These are phyloP conservation scores for Trichoderma afroharzianum DNA, from an alignment of 2,329 filamentous ascomycete genomes.

Conservation along the genomic window DNA sequence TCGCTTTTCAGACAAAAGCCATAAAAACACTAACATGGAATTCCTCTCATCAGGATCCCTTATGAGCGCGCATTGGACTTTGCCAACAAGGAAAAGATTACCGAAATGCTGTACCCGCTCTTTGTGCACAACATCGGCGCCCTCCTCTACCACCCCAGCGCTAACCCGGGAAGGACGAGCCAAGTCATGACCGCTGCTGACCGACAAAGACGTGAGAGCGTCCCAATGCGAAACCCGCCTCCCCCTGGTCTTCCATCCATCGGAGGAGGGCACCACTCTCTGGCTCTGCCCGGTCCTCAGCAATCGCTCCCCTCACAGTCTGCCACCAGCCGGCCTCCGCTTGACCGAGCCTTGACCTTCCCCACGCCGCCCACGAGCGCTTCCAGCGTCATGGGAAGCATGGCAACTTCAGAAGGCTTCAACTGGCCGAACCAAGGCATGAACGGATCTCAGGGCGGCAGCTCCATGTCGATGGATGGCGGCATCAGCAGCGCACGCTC, in stretches of 20 bases:
- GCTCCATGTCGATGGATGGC: conserved; percentile 78
- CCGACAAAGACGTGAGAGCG: conserved; percentile 68
- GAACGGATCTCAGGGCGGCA: conserved; percentile 58
- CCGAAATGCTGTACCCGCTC: conserved; percentile 86
- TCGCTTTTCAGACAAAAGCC: conserved; percentile 18
- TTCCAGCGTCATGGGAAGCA: conserved; percentile 74
- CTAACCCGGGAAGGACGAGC: conserved; percentile 74
- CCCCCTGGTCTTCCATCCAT: conserved; percentile 61
- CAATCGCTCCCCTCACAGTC: conserved; percentile 61
- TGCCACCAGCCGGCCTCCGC: conserved; percentile 66
- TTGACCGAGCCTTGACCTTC: conserved; percentile 88
- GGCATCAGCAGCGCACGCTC: conserved; percentile 73
- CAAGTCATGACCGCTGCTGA: conserved; percentile 84
- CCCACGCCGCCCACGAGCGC: conserved; percentile 90
- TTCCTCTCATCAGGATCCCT: conserved; percentile 68
- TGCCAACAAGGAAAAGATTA: conserved; percentile 99
- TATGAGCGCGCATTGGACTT: conserved; percentile 97
- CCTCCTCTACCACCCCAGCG: conserved; percentile 83
- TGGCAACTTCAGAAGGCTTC: conserved; percentile 73
- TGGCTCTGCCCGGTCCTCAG: conserved; percentile 59
- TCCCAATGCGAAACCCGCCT: conserved; percentile 59
- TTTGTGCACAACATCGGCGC: conserved; percentile 98
- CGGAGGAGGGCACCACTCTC: conserved; percentile 59
- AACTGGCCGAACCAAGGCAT: conserved; percentile 69
- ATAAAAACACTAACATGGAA: conserved; percentile 22